A percentile compares a stretch with the other conserved stretches of the same genome.
Evolutionary conservation across 176 grass and related monocot genomes (phyloP).

Genomic region (Triticum urartu): DNA sequence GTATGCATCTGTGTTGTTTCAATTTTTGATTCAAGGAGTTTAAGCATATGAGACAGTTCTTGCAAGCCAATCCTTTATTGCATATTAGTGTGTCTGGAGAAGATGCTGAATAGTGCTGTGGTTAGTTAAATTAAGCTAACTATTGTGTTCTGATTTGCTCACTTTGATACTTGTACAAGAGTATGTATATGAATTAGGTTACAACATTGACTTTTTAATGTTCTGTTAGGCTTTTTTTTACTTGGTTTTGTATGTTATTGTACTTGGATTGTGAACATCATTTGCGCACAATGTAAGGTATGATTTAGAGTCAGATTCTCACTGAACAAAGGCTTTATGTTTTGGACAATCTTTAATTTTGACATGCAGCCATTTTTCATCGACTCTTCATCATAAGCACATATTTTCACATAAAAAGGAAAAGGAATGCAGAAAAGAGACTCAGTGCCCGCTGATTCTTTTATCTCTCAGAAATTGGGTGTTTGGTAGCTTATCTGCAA

Average conservation of each 20-base stretch:
- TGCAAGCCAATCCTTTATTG: not conserved
- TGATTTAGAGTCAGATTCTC: not conserved
- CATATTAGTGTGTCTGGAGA: not conserved
- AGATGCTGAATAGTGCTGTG: not conserved
- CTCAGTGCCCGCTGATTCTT: not conserved
- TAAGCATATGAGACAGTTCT: not conserved
- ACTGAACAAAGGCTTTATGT: not conserved
- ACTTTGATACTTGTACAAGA: not conserved
- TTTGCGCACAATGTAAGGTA: not conserved
- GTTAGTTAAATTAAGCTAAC: not conserved
- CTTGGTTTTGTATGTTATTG: not conserved
- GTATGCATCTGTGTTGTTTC: not conserved
- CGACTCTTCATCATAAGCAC: not conserved
- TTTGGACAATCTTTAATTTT: not conserved
- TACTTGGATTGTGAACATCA: not conserved
- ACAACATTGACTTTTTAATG: not conserved
- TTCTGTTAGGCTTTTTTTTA: not conserved
- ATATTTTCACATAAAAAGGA: not conserved
- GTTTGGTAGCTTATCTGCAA: slow-evolving; percentile 6
- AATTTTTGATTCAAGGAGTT: not conserved
- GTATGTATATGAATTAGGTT: not conserved
- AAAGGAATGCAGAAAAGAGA: not conserved
- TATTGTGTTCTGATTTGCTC: not conserved
- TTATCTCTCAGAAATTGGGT: not conserved
- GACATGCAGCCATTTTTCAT: not conserved